A percentile compares a stretch with the other conserved stretches of the same genome.
These are phyloP conservation scores for Hura crepitans DNA, from an alignment of 441 rosid species.

Conservation along the genomic window DNA sequence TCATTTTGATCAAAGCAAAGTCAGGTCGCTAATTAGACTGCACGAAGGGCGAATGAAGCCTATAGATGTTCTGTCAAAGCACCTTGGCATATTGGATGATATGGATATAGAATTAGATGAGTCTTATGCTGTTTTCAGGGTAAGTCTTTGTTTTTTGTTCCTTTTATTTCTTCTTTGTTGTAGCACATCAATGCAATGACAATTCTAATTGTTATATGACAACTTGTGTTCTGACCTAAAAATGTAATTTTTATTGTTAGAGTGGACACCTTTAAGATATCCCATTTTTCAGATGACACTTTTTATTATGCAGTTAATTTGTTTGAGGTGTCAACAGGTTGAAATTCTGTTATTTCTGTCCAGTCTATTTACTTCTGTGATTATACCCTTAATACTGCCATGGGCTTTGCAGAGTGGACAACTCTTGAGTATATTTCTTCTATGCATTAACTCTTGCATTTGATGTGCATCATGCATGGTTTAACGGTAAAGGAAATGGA, in stretches of 20 bases:
- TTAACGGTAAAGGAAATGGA: slow-evolving; percentile 85
- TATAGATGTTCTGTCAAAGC: slow-evolving; percentile 77
- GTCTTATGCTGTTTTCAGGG: slow-evolving; percentile 91
- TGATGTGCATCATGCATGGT: slow-evolving; percentile 50
- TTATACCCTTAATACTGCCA: not conserved
- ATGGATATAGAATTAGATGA: slow-evolving; percentile 73
- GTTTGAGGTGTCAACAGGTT: not conserved
- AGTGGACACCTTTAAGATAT: not conserved
- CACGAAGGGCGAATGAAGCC: slow-evolving; percentile 89
- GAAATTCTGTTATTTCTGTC: not conserved
- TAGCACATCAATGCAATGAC: not conserved
- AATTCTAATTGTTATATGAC: not conserved
- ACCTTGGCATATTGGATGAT: slow-evolving; percentile 76
- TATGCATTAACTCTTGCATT: slow-evolving; percentile 9
- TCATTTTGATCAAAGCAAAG: slow-evolving; percentile 95
- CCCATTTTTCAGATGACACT: not conserved
- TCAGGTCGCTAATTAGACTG: slow-evolving; percentile 75
- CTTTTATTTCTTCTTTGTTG: not conserved
- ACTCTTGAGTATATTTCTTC: not conserved
- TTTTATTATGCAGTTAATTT: not conserved
- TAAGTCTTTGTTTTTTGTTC: slow-evolving; percentile 19
- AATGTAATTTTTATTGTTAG: not conserved
- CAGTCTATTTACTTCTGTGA: not conserved
- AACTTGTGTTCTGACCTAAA: not conserved
- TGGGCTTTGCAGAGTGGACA: not conserved